These are phyloP conservation scores for Thermoascus crustaceus DNA, from an alignment of 2,329 filamentous ascomycete genomes.

Conservation along the genomic window DNA sequence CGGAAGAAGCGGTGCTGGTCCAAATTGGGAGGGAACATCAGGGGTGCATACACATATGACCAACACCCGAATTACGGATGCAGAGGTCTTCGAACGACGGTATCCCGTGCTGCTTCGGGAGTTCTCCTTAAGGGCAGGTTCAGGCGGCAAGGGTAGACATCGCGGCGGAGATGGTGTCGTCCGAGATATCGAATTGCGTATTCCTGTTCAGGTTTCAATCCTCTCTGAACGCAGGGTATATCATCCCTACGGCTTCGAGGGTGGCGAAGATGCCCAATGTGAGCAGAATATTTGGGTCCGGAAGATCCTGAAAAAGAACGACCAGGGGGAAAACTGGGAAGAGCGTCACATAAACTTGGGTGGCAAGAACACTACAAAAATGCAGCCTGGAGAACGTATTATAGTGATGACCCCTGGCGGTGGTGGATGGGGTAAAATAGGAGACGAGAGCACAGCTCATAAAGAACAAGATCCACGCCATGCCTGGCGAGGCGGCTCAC, in stretches of 20 bases:
- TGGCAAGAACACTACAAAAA: constrained; percentile 23
- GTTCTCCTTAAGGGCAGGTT: constrained; percentile 57
- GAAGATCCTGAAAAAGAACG: constrained; percentile 47
- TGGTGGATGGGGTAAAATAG: constrained; percentile 36
- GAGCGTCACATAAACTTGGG: constrained; percentile 21
- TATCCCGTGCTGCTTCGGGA: constrained; percentile 67
- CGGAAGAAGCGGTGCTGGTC: constrained; percentile 66
- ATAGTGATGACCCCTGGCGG: constrained; percentile 32
- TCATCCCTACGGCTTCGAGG: constrained; percentile 68
- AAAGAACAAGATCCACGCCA: constrained; percentile 50
- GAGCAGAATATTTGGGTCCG: constrained; percentile 81
- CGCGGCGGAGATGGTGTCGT: constrained; percentile 69
- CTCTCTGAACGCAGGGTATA: constrained; percentile 65
- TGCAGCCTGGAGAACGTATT: constrained; percentile 30
- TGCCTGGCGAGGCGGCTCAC: constrained; percentile 53
- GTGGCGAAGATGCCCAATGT: constrained; percentile 66
- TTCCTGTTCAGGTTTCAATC: constrained; percentile 68
- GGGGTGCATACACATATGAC: constrained; percentile 83
- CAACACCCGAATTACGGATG: constrained; percentile 75
- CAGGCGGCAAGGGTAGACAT: constrained; percentile 58
- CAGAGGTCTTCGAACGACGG: constrained; percentile 68
- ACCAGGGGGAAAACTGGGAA: constrained; percentile 8
- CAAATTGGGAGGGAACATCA: constrained; percentile 62
- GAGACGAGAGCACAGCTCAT: constrained; percentile 43
- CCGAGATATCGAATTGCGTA: constrained; percentile 72